Evolutionary conservation across 345 rosid species (phyloP).

Genomic region (Trapa incisa): DNA sequence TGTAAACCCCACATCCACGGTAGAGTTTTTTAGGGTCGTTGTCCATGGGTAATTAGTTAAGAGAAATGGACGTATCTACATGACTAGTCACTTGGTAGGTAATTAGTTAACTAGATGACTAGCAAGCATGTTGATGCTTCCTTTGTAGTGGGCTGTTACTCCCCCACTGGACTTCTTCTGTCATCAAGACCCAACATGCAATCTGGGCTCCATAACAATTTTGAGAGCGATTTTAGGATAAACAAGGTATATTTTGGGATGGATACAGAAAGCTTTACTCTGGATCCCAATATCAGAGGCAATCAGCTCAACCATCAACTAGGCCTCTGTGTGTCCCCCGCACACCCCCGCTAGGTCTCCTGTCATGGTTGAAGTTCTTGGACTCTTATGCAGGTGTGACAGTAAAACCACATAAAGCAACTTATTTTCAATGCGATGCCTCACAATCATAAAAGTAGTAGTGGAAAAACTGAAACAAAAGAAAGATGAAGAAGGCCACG

Average conservation of each 20-base stretch:
- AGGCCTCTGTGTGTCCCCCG: slow-evolving; percentile 14
- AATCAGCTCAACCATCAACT: slow-evolving; percentile 5
- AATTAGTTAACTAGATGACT: no score
- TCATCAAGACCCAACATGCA: neutral
- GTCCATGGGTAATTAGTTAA: no score
- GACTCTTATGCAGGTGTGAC: neutral
- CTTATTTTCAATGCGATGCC: neutral
- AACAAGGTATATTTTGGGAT: neutral
- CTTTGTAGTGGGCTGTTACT: no score
- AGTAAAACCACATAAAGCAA: neutral
- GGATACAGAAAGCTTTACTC: slow-evolving; percentile 9
- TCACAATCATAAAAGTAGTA: neutral
- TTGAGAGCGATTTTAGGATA: neutral
- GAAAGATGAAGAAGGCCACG: neutral
- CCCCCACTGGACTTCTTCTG: neutral
- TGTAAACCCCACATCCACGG: no score
- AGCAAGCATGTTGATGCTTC: no score
- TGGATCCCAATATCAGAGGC: slow-evolving; percentile 10
- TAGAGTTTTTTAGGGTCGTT: no score
- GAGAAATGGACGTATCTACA: no score
- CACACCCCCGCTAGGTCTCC: neutral
- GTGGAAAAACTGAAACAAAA: neutral
- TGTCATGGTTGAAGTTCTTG: slow-evolving; percentile 9
- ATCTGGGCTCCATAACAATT: neutral
- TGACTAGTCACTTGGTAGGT: no score